Conservation (phyloP, 768 basidiomycete genomes). For the Flagelloscypha sp. region DNA sequence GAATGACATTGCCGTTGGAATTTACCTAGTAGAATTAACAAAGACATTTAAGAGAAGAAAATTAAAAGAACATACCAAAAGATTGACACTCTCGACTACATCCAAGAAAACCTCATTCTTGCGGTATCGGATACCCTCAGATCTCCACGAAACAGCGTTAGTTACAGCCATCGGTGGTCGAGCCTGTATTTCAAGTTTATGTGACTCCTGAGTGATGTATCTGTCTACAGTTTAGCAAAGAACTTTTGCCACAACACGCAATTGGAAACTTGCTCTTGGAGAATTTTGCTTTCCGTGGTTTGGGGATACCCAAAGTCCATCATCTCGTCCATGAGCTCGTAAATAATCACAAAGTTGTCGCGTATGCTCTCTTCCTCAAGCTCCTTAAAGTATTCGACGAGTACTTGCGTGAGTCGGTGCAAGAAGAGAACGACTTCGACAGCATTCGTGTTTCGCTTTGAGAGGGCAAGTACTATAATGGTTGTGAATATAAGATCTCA, state of each 20-base stretch:
- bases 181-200: slow-evolving; percentile 90
- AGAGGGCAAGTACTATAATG: slow-evolving; percentile 81
- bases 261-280: slow-evolving; percentile 72
- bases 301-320: slow-evolving; percentile 99
- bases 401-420: slow-evolving; percentile 84
- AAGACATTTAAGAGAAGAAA: slow-evolving; percentile 1
- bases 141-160: slow-evolving; percentile 97
- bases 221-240: slow-evolving; percentile 25
- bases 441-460: slow-evolving; percentile 92
- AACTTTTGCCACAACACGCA: neutral
- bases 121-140: slow-evolving; percentile 92
- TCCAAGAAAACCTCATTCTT: slow-evolving; percentile 99
- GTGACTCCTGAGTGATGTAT: slow-evolving; percentile 97
- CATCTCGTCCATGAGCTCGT: slow-evolving; percentile 98
- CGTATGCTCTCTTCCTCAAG: slow-evolving; percentile 98
- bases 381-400: slow-evolving; percentile 99
- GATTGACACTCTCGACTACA: slow-evolving; percentile 94
- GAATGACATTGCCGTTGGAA: slow-evolving; percentile 91
- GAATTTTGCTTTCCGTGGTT: slow-evolving; percentile 98
- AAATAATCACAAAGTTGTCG: slow-evolving; percentile 99
- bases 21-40: slow-evolving; percentile 58
- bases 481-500: neutral
- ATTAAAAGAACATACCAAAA: slow-evolving; percentile 54
- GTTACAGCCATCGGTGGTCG: slow-evolving; percentile 95
- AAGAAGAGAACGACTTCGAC: slow-evolving; percentile 95